Evolutionary conservation across 148 eudicot species (phyloP), one percentile per base, ranked within the genome.

Genomic region (Rheum nobile): DNA sequence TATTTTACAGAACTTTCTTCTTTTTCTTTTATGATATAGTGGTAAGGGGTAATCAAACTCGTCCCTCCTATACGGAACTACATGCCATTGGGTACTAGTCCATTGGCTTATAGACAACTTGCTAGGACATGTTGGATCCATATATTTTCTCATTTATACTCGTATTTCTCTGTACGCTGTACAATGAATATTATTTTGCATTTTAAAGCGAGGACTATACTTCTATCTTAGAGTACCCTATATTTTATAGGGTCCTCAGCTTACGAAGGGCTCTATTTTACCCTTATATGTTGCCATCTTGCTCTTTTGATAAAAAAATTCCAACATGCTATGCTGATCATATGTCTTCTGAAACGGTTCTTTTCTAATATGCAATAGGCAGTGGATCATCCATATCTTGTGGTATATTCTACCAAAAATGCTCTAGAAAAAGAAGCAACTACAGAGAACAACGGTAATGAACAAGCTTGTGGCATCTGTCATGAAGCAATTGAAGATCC

Each of bases 371-470:
- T 52, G 71, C 39, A 32, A 71, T 85, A 95, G 97, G 97, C 97
- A 19, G 96, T 95, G 83, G 93, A 95, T 83, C 98, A 91, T 83
- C 99, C 97, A 72, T 90, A 95, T 82, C 97, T 95, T 78, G 97
- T 91, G 84, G 88, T 85, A 70, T 91, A 90, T 82, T 91, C 98
- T 70, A 82, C 80, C 24, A 21, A 89, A 73, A 83, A 90, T 81
- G 43, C 73, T 75, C 78, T 43, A 42, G 87, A 82, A 80, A 82
- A 55, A 77, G 85, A 71, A 75, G 80, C 61, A 24, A 77, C 17
- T 34, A 74, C 57, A 74, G 91, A 88, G 69, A 50, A 61, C 77
- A 73, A 80, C 46, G 75, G 29, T 63, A 83, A 46, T 75, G 90
- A 88, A 71, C 86, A 80, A 79, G 71, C 75, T 71, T 95, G 97